Evolutionary conservation across 1,284 basidiomycete genomes (phyloP).

Genomic region (Trichosporon sp.): DNA sequence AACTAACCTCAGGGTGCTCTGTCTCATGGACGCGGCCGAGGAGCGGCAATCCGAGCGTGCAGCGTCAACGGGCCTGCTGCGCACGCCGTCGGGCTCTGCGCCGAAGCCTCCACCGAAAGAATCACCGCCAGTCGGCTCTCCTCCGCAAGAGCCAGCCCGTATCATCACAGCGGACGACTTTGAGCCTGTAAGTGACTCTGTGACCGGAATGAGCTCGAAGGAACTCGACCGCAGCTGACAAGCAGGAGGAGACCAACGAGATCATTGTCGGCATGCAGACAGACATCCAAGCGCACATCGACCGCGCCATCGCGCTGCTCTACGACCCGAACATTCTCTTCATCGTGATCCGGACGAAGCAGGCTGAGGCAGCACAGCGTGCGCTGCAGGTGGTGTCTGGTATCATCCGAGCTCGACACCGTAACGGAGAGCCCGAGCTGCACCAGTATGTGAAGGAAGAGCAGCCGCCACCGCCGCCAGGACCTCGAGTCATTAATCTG

Average conservation of each 20-base stretch:
- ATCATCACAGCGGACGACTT: slow-evolving; percentile 23
- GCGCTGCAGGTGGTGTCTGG: slow-evolving; percentile 42
- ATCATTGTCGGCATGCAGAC: slow-evolving; percentile 36
- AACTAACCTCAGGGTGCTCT: slow-evolving; percentile 6
- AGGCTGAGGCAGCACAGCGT: slow-evolving; percentile 30
- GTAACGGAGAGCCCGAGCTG: slow-evolving; percentile 35
- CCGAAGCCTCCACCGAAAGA: not conserved
- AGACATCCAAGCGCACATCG: slow-evolving; percentile 31
- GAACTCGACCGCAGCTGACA: not conserved
- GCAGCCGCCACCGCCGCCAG: slow-evolving; percentile 14
- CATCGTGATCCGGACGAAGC: slow-evolving; percentile 38
- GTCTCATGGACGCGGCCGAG: slow-evolving; percentile 30
- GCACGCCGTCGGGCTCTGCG: not conserved
- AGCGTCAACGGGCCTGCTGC: not conserved
- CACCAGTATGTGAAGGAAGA: slow-evolving; percentile 46
- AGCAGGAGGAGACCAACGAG: slow-evolving; percentile 43
- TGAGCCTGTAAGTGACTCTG: slow-evolving; percentile 23
- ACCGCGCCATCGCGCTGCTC: slow-evolving; percentile 32
- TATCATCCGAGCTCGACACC: slow-evolving; percentile 40
- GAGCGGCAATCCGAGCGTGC: slow-evolving; percentile 12
- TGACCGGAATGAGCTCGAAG: not conserved
- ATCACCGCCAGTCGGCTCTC: not conserved
- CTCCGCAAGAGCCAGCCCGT: not conserved
- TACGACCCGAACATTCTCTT: slow-evolving; percentile 36
- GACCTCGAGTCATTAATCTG: slow-evolving; percentile 41